Evolutionary conservation across 2,329 filamentous ascomycete species (phyloP).

Genomic region (Botryotinia globosa): DNA sequence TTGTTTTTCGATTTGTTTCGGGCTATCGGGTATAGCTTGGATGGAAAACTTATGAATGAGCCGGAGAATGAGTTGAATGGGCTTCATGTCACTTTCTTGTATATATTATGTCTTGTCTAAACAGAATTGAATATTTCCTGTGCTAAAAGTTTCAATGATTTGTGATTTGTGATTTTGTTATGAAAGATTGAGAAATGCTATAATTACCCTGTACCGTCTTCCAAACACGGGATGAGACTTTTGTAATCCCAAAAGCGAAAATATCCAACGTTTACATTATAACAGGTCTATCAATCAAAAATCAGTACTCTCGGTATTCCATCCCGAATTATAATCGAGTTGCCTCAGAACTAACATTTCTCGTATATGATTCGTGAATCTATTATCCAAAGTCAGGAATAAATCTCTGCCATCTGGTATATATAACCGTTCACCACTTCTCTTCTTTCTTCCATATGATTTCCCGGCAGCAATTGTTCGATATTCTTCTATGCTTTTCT

Average conservation of each 20-base stretch:
- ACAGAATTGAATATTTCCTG: background rate
- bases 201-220: too few relatives aligned
- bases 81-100: conserved; percentile 12
- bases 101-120: conserved; percentile 10
- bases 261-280: rapidly evolving
- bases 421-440: background rate
- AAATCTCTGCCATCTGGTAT: background rate
- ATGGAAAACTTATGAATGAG: background rate
- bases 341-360: rapidly evolving
- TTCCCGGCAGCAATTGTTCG: rapidly evolving
- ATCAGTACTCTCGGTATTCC: background rate
- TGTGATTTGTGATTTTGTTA: background rate
- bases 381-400: background rate
- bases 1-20: background rate
- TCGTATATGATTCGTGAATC: background rate
- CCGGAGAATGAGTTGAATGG: background rate
- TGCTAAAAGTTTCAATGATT: background rate
- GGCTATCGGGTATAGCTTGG: background rate
- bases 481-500: background rate
- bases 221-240: rapidly evolving
- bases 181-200: background rate
- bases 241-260: rapidly evolving
- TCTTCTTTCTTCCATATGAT: background rate
- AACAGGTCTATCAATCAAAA: background rate
- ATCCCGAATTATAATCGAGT: rapidly evolving